Percentiles rank a stretch among this genome's conserved stretches.
Conservation (phyloP, 768 basidiomycete genomes). For the Naematelia aurantialba region DNA sequence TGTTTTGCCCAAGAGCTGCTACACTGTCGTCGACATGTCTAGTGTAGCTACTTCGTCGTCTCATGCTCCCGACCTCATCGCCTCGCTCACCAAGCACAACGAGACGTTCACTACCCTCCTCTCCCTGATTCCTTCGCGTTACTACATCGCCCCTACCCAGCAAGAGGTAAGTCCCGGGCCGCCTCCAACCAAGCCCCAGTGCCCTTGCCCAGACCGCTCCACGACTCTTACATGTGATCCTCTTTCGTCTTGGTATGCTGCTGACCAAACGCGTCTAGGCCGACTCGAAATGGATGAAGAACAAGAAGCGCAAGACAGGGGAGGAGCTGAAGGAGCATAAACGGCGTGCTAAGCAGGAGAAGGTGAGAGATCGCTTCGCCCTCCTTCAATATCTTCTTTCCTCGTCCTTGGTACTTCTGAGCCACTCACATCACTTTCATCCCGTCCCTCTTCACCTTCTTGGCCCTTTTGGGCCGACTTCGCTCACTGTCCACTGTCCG, state of each 20-base stretch:
- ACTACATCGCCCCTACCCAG: constrained; percentile 70
- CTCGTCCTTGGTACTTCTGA: constrained; percentile 4
- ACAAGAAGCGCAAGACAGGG: constrained; percentile 75
- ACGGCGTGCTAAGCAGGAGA: constrained; percentile 81
- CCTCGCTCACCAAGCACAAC: constrained; percentile 72
- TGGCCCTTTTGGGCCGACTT: no score
- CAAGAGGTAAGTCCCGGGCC: constrained; percentile 58
- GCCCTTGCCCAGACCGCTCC: not conserved
- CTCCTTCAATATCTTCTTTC: no score
- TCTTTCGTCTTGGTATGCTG: no score
- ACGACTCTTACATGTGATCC: no score
- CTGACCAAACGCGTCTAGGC: constrained; percentile 24
- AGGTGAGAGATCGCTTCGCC: no score
- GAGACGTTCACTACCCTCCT: constrained; percentile 77
- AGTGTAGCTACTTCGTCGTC: not conserved
- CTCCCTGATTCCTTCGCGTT: constrained; percentile 80
- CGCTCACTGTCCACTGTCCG: not conserved
- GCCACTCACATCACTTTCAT: no score
- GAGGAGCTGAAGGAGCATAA: constrained; percentile 84
- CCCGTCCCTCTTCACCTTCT: no score
- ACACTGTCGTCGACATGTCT: no score
- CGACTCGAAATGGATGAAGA: constrained; percentile 58
- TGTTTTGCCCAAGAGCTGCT: no score
- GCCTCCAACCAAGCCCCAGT: not conserved
- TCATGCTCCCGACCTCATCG: constrained; percentile 28